Percentiles rank a stretch among this genome's conserved stretches.
Conservation (phyloP, 768 basidiomycete species). For the Suillus alpinus region DNA sequence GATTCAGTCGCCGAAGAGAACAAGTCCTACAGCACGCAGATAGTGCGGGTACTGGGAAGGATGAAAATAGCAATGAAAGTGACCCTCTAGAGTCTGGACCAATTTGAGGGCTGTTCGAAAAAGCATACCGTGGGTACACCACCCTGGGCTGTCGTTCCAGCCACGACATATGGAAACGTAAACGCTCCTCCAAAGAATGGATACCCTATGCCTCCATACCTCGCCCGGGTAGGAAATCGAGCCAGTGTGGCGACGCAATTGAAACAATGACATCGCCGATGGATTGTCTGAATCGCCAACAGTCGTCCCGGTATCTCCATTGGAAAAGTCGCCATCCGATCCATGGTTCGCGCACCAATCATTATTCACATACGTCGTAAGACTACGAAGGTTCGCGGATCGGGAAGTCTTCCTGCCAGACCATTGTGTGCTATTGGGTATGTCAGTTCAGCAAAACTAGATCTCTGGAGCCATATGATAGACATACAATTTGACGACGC, state of each 20-base stretch:
- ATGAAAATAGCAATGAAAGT: neutral
- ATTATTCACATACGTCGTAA: neutral
- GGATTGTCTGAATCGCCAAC: too few species aligned
- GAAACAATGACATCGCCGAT: constrained; percentile 8
- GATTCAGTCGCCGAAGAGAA: too few species aligned
- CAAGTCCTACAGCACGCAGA: too few species aligned
- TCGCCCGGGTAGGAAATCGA: neutral
- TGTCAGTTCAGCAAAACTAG: neutral
- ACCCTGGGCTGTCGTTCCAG: neutral
- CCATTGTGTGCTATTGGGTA: neutral
- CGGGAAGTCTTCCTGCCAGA: neutral
- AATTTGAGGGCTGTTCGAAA: neutral
- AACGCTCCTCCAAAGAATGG: neutral
- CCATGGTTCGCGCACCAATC: too few species aligned
- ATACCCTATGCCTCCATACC: neutral
- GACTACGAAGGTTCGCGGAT: neutral
- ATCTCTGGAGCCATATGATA: neutral
- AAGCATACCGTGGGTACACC: neutral
- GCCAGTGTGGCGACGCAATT: neutral
- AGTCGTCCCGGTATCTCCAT: too few species aligned
- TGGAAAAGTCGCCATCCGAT: too few species aligned
- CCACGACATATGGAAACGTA: neutral
- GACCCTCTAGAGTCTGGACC: neutral
- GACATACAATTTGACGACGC: neutral
- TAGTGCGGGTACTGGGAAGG: neutral